Percentiles rank a stretch among this genome's conserved stretches.
Evolutionary conservation across 1,139 yeast species (phyloP).

Genomic region (Saccharomycopsis hybrid): DNA sequence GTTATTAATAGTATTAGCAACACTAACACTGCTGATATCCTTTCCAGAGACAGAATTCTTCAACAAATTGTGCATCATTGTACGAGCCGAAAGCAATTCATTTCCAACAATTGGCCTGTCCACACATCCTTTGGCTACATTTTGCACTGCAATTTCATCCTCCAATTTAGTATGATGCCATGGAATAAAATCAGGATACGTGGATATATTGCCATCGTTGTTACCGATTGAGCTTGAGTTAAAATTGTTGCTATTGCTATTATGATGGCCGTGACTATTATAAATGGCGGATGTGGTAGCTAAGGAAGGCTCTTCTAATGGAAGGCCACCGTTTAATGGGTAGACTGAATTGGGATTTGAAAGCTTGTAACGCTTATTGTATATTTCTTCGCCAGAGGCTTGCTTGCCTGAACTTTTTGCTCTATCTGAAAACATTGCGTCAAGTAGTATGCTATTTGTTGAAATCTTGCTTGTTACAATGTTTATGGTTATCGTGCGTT

Average conservation of each 20-base stretch:
- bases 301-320: background rate
- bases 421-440: conserved; percentile 6
- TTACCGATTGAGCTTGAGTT: background rate
- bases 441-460: no score
- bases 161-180: conserved; percentile 65
- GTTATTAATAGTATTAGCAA: background rate
- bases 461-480: no score
- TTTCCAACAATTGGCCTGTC: conserved; percentile 50
- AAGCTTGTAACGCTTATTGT: conserved; percentile 12
- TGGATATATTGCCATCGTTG: conserved; percentile 18
- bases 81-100: conserved; percentile 52
- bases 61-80: conserved; percentile 34
- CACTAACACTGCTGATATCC: background rate
- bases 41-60: background rate
- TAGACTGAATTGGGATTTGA: conserved; percentile 12
- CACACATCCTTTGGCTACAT: conserved; percentile 53
- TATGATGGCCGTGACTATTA: no score
- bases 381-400: conserved; percentile 6
- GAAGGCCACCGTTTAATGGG: conserved; percentile 12
- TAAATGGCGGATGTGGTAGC: background rate
- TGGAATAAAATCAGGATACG: conserved; percentile 73
- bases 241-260: background rate
- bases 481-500: no score
- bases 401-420: conserved; percentile 1
- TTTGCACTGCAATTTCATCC: conserved; percentile 42